Conservation (phyloP, 2,329 filamentous ascomycete species). For the Fusarium hainanense region DNA sequence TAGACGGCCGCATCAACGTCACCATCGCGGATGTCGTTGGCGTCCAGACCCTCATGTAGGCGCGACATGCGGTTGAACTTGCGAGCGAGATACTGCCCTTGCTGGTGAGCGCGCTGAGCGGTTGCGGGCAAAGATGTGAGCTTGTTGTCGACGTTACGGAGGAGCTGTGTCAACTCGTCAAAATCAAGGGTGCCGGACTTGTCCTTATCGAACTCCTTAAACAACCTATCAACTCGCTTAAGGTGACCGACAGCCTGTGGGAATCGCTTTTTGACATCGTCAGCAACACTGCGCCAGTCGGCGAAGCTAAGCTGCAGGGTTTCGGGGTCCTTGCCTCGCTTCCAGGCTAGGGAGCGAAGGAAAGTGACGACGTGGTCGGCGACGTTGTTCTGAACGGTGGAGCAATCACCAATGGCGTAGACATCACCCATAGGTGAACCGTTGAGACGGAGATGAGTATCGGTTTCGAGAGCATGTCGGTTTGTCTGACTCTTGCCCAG, state of each 20-base stretch:
- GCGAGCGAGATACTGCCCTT: conserved; percentile 89
- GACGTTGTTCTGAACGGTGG: conserved; percentile 97
- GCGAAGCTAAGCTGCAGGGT: conserved; percentile 86
- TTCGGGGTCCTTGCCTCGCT: conserved; percentile 89
- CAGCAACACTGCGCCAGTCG: conserved; percentile 89
- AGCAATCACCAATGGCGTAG: conserved; percentile 95
- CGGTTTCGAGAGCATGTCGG: conserved; percentile 90
- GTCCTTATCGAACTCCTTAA: conserved; percentile 92
- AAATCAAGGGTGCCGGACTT: conserved; percentile 94
- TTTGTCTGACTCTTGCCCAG: conserved; percentile 84
- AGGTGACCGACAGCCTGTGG: conserved; percentile 91
- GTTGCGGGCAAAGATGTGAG: conserved; percentile 94
- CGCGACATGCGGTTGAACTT: conserved; percentile 94
- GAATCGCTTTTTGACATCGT: conserved; percentile 86
- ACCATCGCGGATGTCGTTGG: conserved; percentile 87
- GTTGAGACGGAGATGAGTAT: conserved; percentile 88
- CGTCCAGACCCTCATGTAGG: conserved; percentile 76
- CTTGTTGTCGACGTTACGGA: conserved; percentile 93
- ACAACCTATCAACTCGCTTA: conserved; percentile 88
- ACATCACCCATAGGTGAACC: conserved; percentile 93
- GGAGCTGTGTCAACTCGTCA: conserved; percentile 86
- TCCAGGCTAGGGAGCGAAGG: conserved; percentile 88
- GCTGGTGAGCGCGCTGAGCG: conserved; percentile 95
- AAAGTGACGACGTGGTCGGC: conserved; percentile 92
- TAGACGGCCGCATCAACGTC: conserved; percentile 93